Evolutionary conservation across 2,329 filamentous ascomycete species (phyloP).

Genomic region (Colletotrichum viniferum): DNA sequence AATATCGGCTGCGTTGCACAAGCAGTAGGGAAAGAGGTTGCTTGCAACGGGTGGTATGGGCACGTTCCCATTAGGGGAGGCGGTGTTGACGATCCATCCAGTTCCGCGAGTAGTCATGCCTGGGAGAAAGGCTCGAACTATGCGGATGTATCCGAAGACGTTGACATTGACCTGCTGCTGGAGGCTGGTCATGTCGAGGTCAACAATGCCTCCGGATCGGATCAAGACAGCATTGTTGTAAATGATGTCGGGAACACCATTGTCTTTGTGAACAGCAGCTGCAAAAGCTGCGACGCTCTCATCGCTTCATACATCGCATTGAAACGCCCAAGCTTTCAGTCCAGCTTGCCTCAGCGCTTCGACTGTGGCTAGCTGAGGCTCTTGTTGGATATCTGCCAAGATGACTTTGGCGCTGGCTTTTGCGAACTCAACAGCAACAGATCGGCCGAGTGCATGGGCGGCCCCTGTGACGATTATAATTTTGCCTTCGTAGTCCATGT

Average conservation of each 20-base stretch:
- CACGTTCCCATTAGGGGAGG: background rate
- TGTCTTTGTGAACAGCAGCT: background rate
- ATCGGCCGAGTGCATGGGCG: background rate
- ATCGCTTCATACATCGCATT: background rate
- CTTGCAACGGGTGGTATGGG: background rate
- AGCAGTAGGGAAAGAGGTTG: background rate
- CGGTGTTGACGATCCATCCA: background rate
- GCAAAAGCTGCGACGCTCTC: background rate
- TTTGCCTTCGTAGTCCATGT: background rate
- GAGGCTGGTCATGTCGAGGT: background rate
- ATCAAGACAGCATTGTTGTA: background rate
- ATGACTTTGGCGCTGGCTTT: background rate
- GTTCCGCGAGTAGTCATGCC: background rate
- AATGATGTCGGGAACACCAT: background rate
- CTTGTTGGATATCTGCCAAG: background rate
- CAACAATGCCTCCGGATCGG: background rate
- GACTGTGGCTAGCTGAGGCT: background rate
- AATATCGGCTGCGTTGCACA: background rate
- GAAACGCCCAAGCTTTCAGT: background rate
- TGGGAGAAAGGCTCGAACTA: background rate
- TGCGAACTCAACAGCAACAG: accelerated
- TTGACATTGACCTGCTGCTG: background rate
- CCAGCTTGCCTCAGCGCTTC: background rate
- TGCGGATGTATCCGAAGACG: background rate
- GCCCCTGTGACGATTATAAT: background rate